Evolutionary conservation across 176 grass and related monocot species (phyloP), one percentile per base, ranked within the genome.

Genomic region (Tillandsia fasciculata): DNA sequence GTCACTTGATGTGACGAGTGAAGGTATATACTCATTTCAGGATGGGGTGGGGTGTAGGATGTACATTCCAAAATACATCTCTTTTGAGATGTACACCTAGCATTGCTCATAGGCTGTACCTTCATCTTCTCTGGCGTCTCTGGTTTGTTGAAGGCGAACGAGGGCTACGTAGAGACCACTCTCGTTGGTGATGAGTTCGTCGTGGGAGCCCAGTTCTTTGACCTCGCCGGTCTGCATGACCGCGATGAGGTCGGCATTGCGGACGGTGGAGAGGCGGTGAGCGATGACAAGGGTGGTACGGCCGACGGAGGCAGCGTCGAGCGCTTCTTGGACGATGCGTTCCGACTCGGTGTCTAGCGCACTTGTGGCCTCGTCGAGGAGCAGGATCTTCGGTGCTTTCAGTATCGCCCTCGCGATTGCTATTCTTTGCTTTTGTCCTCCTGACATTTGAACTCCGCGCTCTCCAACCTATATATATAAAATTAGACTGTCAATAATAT

Each of bases 361-460:
- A 24, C 94, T 97, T 1, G 94, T 97, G 33, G 94, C 94, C 76
- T 97, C 94, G 64, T 97, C 94, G 14, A 97, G 84, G 72, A 97
- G 84, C 59, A 97, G 89, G 48, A 97, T 90, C 82, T 97, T 97
- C 20, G 94, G 94, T 69, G 94, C 92, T 76, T 90, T 92, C 47
- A 97, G 26, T 64, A 97, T 87, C 47, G 94, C 89, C 80, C 94
- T 85, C 2, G 93, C 93, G 66, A 96, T 96, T 52, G 93, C 93
- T 74, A 96, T 96, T 65, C 93, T 92, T 74, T 96, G 93, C 59
- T 96, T 96, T 72, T 96, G 93, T 1, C 93, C 93, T 76, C 93
- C 93, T 11, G 89, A 96, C 86, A 96, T 96, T 67, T 96, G 93
- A 65, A 90, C 81, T 48, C 93, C 93, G 52, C 83, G 77, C 82